Base-by-base conservation (phyloP, 2,329 filamentous ascomycete genomes). In the Penicillium decumbens region DNA sequence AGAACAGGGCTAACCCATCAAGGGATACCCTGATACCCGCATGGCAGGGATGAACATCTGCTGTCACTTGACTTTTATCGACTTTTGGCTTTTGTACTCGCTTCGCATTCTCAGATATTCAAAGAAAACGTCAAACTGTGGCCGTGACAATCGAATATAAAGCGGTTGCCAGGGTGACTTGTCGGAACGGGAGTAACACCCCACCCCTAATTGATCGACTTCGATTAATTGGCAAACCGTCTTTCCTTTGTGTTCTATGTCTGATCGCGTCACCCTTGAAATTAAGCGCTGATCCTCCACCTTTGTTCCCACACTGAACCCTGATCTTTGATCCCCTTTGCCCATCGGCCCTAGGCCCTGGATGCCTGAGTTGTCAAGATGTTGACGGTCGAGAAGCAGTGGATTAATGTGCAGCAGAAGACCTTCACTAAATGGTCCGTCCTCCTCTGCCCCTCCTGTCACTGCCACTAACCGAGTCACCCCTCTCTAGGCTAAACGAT, bases 391-490 rank as follows among this genome's bases (percentile, higher is more conserved):
- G 80, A 84, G 71, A 79, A 82, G 74, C 78, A 80, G 72, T 83
- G 81, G 80, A 76, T 84, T 63, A 81, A 79, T 67, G 90, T 95
- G 73, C 92, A 97, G 77, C 87, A 97, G 73, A 98, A 97, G 81
- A 98, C 93, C 25, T 98, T 98, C 73, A 95, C 91, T 51, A 98
- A 97, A 88, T 98, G 93, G 87, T 88, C 43, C 7, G 60, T 56
- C 4, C 37, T 23, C 29, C 24, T n/a, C 18, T 6, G 30, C 50
- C 25, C 45, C 42, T 38, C 28, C 39, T 27, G 29, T 32, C 30
- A 41, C 39, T 24, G 23, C 28, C n/a, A 33, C 10, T 25, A 29
- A 30, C 29, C 37, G 28, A 15, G 10, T 7, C 33, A 23, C 20
- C 25, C 37, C 28, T 25, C 15, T 43, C 18, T 66, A 93, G 90